Base-by-base conservation (phyloP, 1,284 basidiomycete species). In the Boletus smithii region DNA sequence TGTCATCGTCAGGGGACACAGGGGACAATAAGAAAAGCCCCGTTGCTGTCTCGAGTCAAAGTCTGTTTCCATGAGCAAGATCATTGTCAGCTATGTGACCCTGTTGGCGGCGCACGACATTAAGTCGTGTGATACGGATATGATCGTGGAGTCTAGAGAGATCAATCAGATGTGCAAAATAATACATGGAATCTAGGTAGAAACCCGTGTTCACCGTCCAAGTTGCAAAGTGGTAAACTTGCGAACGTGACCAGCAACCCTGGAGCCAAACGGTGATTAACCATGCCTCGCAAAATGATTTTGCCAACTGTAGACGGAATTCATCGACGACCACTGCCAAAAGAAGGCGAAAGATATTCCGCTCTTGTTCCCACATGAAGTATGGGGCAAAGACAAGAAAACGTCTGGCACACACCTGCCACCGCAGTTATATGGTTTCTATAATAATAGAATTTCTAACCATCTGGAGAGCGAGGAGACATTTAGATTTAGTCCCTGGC, bases 101-200 rank as follows among this genome's bases (percentile, higher is more conserved):
- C 16, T 46, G 13, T 30, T 38, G 4, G 18, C 32, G 26, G n/a
- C 20, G 17, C 26, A 48, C 18, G n/a, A 30, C 24, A 34, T 20
- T 17, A 17, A 17, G 23, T 41, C 8, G 8, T 16, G 23, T 24
- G 36, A 24, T 14, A 24, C 32, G 29, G 39, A 50, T 23, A 42
- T 49, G 23, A 49, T 49, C 32, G 33, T 50, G 48, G 35, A 5
- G 17, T 14, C 17, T 4, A 33, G n/a, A 16, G 32, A 20, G 20
- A 20, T 20, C 20, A 9, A 33, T 18, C 32, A 29, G 27, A 29
- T 27, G 13, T 5, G 26, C 27, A 13, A 29, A 29, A 29, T 5
- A 13, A 29, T 29, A 29, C 5, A 13, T 29, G 27, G 29, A 30
- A 30, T n/a, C 29, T n/a, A 13, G 13, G 27, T 29, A n/a, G 31